phyloP scores from a whole-genome alignment of 192 early-diverging fungal genomes.

The Chytriomyces hyalinus region DNA sequence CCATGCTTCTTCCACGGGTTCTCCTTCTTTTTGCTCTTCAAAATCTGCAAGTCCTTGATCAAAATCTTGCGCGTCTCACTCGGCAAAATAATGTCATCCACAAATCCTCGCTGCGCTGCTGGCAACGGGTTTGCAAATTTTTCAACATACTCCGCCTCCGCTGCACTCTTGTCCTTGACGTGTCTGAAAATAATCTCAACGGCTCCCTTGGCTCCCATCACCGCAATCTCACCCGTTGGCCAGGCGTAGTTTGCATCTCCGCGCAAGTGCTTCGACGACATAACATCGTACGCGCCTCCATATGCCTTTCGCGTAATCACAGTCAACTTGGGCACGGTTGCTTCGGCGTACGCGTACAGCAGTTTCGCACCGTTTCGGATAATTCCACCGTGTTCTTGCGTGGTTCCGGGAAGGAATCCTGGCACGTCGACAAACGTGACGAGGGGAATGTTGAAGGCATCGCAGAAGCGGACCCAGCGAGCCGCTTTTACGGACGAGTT shows the following conservation, averaged over 20 bases:
- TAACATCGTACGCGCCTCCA: conserved; percentile 97
- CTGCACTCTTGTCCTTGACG: conserved; percentile 59
- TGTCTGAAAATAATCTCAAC: conserved; percentile 94
- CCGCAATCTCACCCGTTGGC: conserved; percentile 97
- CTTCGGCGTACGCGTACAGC: conserved; percentile 94
- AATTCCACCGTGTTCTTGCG: conserved; percentile 94
- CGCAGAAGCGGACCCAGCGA: conserved; percentile 94
- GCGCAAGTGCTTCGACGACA: conserved; percentile 93
- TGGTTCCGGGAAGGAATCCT: conserved; percentile 92
- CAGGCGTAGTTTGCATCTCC: conserved; percentile 92
- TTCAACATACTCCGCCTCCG: conserved; percentile 85
- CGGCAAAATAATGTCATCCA: conserved; percentile 66
- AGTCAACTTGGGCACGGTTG: conserved; percentile 95
- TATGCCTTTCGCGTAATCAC: conserved; percentile 96
- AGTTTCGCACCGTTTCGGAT: conserved; percentile 97
- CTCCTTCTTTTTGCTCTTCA: conserved; percentile 74
- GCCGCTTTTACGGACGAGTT: conserved; percentile 94
- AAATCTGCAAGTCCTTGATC: conserved; percentile 85
- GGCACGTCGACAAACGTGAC: conserved; percentile 96
- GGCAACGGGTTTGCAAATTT: conserved; percentile 95
- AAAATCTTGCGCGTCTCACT: conserved; percentile 75
- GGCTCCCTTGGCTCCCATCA: conserved; percentile 97
- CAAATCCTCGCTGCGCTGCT: conserved; percentile 83
- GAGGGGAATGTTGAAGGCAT: conserved; percentile 94
- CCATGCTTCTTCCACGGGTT: conserved; percentile 95